Percentiles rank a stretch among this genome's conserved stretches.
These are phyloP conservation scores for Limonium bicolor DNA, from an alignment of 148 eudicot genomes.

Conservation along the genomic window DNA sequence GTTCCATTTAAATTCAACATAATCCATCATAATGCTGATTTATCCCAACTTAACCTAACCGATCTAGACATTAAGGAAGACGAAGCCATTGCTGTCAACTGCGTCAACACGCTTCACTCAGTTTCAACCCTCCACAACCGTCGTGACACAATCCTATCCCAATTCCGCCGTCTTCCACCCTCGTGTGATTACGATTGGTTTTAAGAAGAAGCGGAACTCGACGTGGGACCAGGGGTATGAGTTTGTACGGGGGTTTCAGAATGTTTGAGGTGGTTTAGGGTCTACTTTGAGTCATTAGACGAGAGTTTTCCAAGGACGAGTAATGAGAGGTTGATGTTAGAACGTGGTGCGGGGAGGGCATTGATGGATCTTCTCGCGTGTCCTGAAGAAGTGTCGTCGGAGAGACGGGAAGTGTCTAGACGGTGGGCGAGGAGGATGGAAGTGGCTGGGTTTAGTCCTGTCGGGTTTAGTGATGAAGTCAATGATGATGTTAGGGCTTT, in stretches of 20 bases:
- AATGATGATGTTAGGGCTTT: slow-evolving; percentile 80
- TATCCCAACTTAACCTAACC: slow-evolving; percentile 32
- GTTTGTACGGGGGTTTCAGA: slow-evolving; percentile 56
- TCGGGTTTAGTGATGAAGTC: slow-evolving; percentile 63
- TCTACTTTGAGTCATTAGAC: slow-evolving; percentile 67
- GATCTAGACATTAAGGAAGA: slow-evolving; percentile 39
- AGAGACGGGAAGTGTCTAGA: slow-evolving; percentile 65
- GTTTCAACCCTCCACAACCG: slow-evolving; percentile 17
- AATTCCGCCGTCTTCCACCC: slow-evolving; percentile 45
- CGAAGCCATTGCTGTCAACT: slow-evolving; percentile 70
- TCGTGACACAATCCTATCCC: slow-evolving; percentile 34
- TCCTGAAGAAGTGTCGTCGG: slow-evolving; percentile 40
- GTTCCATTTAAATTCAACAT: slow-evolving; percentile 69
- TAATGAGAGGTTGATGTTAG: slow-evolving; percentile 75
- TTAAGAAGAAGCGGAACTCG: slow-evolving; percentile 82
- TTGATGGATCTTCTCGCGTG: slow-evolving; percentile 72
- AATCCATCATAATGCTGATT: slow-evolving; percentile 50
- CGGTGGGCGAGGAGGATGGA: slow-evolving; percentile 54
- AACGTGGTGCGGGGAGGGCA: slow-evolving; percentile 73
- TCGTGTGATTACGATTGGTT: slow-evolving; percentile 60
- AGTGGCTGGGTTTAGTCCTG: slow-evolving; percentile 36
- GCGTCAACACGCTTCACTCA: slow-evolving; percentile 52
- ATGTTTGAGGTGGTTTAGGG: slow-evolving; percentile 79
- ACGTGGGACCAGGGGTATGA: slow-evolving; percentile 32
- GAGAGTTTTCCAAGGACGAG: slow-evolving; percentile 68